These are phyloP conservation scores for Apiospora sp. DNA, from an alignment of 2,329 filamentous ascomycete genomes.

Conservation along the genomic window DNA sequence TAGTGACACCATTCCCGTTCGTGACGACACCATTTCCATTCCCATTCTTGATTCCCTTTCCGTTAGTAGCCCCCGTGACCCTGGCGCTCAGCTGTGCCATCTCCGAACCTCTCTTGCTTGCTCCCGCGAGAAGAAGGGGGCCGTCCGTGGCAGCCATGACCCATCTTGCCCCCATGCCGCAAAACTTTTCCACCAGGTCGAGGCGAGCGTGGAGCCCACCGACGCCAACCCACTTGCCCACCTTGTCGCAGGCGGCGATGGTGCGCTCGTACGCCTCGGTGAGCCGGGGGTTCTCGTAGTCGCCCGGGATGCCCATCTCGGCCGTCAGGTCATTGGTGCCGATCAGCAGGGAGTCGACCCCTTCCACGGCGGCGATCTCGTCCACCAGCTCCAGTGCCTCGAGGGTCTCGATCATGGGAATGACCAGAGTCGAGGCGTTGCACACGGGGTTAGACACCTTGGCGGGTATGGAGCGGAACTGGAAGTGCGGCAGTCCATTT, in stretches of 20 bases:
- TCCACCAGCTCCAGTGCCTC: conserved; percentile 44
- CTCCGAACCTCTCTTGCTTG: conserved; percentile 32
- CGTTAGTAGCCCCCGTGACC: conserved; percentile 1
- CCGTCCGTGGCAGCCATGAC: conserved; percentile 42
- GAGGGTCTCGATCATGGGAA: conserved; percentile 48
- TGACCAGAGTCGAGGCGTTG: conserved; percentile 46
- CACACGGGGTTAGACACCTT: conserved; percentile 33
- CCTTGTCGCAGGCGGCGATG: conserved; percentile 47
- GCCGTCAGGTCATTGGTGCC: conserved; percentile 53
- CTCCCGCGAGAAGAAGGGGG: conserved; percentile 37
- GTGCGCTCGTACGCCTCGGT: conserved; percentile 43
- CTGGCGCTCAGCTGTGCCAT: conserved; percentile 5
- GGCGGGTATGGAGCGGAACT: conserved; percentile 27
- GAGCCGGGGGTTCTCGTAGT: conserved; percentile 47
- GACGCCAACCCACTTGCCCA: conserved; percentile 49
- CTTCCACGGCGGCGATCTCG: conserved; percentile 36
- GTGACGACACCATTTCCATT: background rate
- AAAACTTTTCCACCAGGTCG: conserved; percentile 50
- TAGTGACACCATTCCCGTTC: background rate
- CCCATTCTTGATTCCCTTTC: background rate
- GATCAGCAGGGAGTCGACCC: conserved; percentile 52
- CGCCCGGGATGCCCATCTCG: conserved; percentile 52
- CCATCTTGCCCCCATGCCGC: conserved; percentile 36
- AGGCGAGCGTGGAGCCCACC: conserved; percentile 50
- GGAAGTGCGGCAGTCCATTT: conserved; percentile 35